Base-by-base conservation (phyloP, 148 eudicot species). In the Fagopyrum homotropicum region DNA sequence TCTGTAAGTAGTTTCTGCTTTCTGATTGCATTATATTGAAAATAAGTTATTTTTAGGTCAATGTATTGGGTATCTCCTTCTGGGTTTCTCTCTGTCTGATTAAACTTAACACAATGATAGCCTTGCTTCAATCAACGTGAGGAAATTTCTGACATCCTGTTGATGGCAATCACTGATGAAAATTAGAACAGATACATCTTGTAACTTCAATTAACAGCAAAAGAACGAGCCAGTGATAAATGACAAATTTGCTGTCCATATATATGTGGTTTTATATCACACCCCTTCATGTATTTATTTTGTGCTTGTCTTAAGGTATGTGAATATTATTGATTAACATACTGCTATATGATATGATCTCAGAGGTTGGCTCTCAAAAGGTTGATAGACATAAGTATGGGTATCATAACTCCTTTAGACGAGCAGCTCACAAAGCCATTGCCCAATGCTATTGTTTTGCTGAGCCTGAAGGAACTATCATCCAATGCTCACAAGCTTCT, bases 311-410 rank as follows among this genome's bases (percentile, higher is more conserved):
- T 68, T 72, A 66, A 52, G 44, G 29, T 55, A 44, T 26, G 49
- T 64, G 45, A 73, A 48, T 29, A 30, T 44, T 71, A 49, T 77
- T 56, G 52, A 76, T 17, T 79, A 73, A 84, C 75, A 69, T 79
- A 66, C 64, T 78, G 51, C 77, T 71, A 11, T 75, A 63, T 80
- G 50, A 61, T 79, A 57, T 15, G 9, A 49, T 82, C 61, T 57
- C 87, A 95, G 98, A 79, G 98, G 76, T 87, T 92, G 69, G 97
- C 98, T 82, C 96, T 95, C 77, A 92, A 95, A 87, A 88, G 98
- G 87, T 77, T 92, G 80, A 80, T 86, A 71, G 98, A 92, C 77
- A 61, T 95, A 59, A 92, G 98, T 75, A 95, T 92, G 94, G 97
- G 97, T 72, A 83, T 95, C 47, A 92, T 95, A 80, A 81, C 93